phyloP scores from a whole-genome alignment of 768 basidiomycete genomes.

The Mycena crocata region DNA sequence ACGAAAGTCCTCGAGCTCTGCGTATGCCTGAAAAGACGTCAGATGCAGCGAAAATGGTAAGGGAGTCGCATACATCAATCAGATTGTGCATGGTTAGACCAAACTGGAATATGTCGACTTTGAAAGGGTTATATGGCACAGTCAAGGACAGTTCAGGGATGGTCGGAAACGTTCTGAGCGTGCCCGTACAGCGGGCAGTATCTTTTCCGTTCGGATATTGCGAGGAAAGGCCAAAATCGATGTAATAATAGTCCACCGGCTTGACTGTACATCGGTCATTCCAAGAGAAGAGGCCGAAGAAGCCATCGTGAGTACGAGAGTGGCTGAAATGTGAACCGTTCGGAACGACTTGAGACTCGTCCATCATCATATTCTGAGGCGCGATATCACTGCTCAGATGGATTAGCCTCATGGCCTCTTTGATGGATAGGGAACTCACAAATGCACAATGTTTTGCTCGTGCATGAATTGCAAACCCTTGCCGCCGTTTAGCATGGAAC shows the following conservation, averaged over 20 bases:
- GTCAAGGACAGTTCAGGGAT: conserved; percentile 23
- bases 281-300: conserved; percentile 4
- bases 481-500: neutral
- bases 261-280: conserved; percentile 8
- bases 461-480: conserved; percentile 32
- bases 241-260: conserved; percentile 25
- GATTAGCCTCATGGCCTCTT: neutral
- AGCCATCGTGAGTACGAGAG: conserved; percentile 13
- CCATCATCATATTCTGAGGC: conserved; percentile 28
- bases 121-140: conserved; percentile 22
- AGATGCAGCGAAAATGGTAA: neutral
- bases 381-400: conserved; percentile 8
- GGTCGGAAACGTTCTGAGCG: neutral
- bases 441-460: conserved; percentile 19
- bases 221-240: conserved; percentile 25
- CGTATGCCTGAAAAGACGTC: conserved; percentile 8
- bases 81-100: conserved; percentile 11
- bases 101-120: conserved; percentile 21
- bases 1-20: conserved; percentile 17
- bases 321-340: conserved; percentile 14
- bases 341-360: conserved; percentile 20
- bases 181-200: neutral
- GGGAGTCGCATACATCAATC: conserved; percentile 4
- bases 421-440: neutral
- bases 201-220: conserved; percentile 19